phyloP scores from a whole-genome alignment of 805 yeast species.

The Ogataea naganishii region DNA sequence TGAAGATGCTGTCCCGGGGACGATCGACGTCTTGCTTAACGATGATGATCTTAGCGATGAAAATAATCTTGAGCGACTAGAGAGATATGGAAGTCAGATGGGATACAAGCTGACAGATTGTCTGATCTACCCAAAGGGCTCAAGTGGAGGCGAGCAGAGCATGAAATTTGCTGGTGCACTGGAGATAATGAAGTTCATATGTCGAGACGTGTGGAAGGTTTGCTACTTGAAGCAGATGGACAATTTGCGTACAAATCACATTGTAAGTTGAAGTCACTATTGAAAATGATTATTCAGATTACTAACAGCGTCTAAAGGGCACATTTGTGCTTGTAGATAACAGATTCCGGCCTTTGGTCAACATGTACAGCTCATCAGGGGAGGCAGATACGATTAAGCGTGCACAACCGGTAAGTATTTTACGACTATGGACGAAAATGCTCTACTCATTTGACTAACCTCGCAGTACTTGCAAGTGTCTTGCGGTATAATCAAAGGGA shows the following conservation, averaged over 20 bases:
- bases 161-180: constrained; percentile 47
- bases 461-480: constrained; percentile 54
- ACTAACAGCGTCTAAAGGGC: too few relatives aligned
- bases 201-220: constrained; percentile 84
- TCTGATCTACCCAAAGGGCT: constrained; percentile 16
- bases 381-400: constrained; percentile 34
- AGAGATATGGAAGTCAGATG: constrained; percentile 55
- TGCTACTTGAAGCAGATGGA: constrained; percentile 84
- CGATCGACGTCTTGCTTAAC: constrained; percentile 28
- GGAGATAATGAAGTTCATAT: constrained; percentile 84
- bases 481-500: constrained; percentile 69
- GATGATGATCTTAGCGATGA: constrained; percentile 29
- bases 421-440: not conserved
- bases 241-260: constrained; percentile 83
- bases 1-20: too few relatives aligned
- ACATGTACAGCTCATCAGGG: constrained; percentile 39
- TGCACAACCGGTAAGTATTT: constrained; percentile 23
- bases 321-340: constrained; percentile 74
- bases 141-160: constrained; percentile 12
- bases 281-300: not conserved
- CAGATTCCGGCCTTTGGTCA: constrained; percentile 43
- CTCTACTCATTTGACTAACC: constrained; percentile 3
- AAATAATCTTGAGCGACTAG: constrained; percentile 52
- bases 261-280: constrained; percentile 27
- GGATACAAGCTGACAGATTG: constrained; percentile 24